These are phyloP conservation scores for Zygosaccharomyces bisporus DNA, from an alignment of 805 yeast genomes.

Conservation along the genomic window DNA sequence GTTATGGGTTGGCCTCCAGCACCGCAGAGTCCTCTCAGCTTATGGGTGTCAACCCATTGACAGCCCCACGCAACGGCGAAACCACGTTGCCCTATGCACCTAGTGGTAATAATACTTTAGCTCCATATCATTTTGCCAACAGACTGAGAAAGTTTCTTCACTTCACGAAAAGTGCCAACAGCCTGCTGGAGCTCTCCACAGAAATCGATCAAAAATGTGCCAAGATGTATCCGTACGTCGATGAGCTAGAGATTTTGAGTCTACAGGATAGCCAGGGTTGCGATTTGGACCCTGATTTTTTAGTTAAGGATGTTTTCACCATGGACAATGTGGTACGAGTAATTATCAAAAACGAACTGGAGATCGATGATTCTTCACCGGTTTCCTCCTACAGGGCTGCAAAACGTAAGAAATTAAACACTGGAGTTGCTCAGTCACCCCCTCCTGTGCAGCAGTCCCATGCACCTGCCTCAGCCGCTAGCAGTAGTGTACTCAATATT, in stretches of 20 bases:
- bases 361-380: slow-evolving; percentile 23
- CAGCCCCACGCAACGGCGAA: slow-evolving; percentile 14
- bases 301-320: slow-evolving; percentile 60
- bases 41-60: slow-evolving; percentile 20
- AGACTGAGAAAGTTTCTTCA: slow-evolving; percentile 56
- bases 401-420: slow-evolving; percentile 27
- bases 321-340: slow-evolving; percentile 46
- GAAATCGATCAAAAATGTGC: slow-evolving; percentile 55
- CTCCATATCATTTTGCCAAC: slow-evolving; percentile 27
- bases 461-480: slow-evolving; percentile 10
- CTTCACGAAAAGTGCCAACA: slow-evolving; percentile 48
- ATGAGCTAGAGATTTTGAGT: slow-evolving; percentile 50
- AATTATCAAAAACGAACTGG: slow-evolving; percentile 41
- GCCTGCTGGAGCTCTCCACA: slow-evolving; percentile 47
- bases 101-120: slow-evolving; percentile 35
- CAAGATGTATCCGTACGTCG: slow-evolving; percentile 59
- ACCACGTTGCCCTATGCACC: slow-evolving; percentile 24
- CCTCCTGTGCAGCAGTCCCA: slow-evolving; percentile 6
- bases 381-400: slow-evolving; percentile 25
- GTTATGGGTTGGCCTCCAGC: slow-evolving; percentile 19
- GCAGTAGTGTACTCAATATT: slow-evolving; percentile 21
- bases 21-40: slow-evolving; percentile 28
- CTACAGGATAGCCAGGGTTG: slow-evolving; percentile 66
- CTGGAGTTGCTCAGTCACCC: slow-evolving; percentile 16
- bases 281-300: slow-evolving; percentile 76